These are phyloP conservation scores for Gymnopus androsaceus DNA, from an alignment of 1,284 basidiomycete species.

Conservation along the genomic window DNA sequence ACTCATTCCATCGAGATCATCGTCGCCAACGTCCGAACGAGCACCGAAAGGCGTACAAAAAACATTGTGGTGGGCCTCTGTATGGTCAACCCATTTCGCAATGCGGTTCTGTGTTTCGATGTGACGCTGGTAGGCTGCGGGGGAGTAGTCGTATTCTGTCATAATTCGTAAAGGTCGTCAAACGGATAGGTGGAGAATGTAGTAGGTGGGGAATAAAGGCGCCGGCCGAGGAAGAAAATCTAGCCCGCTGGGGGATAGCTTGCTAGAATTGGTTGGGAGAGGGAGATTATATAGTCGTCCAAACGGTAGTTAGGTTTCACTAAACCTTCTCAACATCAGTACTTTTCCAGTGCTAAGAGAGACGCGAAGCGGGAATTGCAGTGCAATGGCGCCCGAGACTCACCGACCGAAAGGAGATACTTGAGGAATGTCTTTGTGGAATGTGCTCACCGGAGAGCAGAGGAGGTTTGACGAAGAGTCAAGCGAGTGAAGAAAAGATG, in stretches of 20 bases:
- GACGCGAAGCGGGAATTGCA: background rate
- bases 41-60: constrained; percentile 13
- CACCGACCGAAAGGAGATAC: no score
- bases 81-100: constrained; percentile 16
- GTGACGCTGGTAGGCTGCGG: constrained; percentile 17
- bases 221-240: background rate
- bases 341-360: background rate
- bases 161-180: constrained; percentile 7
- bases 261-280: background rate
- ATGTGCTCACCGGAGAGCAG: no score
- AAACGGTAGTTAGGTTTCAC: background rate
- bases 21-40: constrained; percentile 13
- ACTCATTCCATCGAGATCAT: constrained; percentile 10
- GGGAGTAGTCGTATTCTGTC: constrained; percentile 21
- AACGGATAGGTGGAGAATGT: background rate
- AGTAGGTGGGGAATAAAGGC: background rate
- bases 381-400: background rate
- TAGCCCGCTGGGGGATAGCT: background rate
- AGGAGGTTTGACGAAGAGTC: no score
- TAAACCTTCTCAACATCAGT: background rate
- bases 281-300: background rate
- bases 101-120: constrained; percentile 15
- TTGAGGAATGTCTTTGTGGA: no score
- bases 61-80: constrained; percentile 13
- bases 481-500: no score